Evolutionary conservation across 2,329 filamentous ascomycete genomes (phyloP).

Genomic region (Penicillium capsulatum): DNA sequence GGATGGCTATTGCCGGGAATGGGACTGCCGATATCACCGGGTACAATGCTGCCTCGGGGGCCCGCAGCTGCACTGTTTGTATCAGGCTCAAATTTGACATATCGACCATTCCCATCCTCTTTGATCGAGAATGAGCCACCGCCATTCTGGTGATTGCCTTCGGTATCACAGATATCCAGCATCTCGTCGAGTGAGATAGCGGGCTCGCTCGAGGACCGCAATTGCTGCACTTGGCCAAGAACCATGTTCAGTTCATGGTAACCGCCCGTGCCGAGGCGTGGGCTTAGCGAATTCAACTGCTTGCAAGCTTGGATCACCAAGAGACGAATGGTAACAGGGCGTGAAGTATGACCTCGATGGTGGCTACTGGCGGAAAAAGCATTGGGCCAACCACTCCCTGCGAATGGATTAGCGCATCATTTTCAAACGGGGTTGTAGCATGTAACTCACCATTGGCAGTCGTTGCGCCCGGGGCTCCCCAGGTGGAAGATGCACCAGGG

Average conservation of each 20-base stretch:
- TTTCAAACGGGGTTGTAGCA: neutral
- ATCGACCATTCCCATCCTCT: constrained; percentile 45
- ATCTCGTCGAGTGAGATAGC: constrained; percentile 63
- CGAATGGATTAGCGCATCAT: neutral
- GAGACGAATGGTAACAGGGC: constrained; percentile 65
- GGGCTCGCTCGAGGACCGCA: constrained; percentile 57
- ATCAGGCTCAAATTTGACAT: constrained; percentile 52
- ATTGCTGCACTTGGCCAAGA: constrained; percentile 60
- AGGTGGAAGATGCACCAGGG: constrained; percentile 33
- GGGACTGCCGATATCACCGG: constrained; percentile 68
- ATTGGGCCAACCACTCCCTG: constrained; percentile 46
- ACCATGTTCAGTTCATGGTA: constrained; percentile 67
- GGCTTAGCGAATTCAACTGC: constrained; percentile 47
- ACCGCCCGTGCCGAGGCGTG: constrained; percentile 49
- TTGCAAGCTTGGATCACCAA: constrained; percentile 77
- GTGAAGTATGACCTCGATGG: constrained; percentile 54
- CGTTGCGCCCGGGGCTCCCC: constrained; percentile 40
- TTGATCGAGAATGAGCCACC: constrained; percentile 79
- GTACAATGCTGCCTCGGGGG: constrained; percentile 44
- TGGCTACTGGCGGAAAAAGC: constrained; percentile 49
- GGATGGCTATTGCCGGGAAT: constrained; percentile 45
- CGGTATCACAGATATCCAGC: constrained; percentile 81
- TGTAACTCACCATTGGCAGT: constrained; percentile 29
- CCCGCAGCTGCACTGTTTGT: constrained; percentile 43
- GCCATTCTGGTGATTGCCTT: constrained; percentile 80